Percentiles rank a stretch among this genome's conserved stretches.
Evolutionary conservation across 495 filamentous ascomycete species (phyloP).

Genomic region (Aspergillus campestris): DNA sequence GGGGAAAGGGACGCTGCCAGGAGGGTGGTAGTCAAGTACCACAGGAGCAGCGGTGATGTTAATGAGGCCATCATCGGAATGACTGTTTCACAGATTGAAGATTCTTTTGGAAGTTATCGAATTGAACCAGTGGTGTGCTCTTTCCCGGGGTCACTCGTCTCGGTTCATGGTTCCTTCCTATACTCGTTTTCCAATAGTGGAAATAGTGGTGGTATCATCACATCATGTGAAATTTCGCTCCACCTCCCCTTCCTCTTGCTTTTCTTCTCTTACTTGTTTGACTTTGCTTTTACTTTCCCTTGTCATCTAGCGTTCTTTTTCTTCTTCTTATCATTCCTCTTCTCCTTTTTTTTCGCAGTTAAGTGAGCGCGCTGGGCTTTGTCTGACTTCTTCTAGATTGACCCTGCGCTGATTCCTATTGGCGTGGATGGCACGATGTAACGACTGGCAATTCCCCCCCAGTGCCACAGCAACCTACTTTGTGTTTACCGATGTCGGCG

Average conservation of each 20-base stretch:
- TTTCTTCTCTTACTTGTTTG: neutral
- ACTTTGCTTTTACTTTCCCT: no score
- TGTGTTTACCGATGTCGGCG: conserved; percentile 30
- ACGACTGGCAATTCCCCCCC: conserved; percentile 29
- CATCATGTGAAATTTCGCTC: conserved; percentile 25
- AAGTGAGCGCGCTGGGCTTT: no score
- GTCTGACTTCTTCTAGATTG: conserved; percentile 17
- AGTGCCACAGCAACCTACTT: conserved; percentile 33
- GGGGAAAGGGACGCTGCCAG: conserved; percentile 27
- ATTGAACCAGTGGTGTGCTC: conserved; percentile 24
- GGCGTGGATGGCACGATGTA: conserved; percentile 22
- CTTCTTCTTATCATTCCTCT: no score
- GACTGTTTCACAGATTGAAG: conserved; percentile 33
- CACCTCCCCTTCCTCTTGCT: neutral
- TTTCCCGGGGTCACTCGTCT: conserved; percentile 26
- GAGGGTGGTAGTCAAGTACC: conserved; percentile 28
- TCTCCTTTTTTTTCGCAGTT: no score
- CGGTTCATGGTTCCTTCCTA: conserved; percentile 29
- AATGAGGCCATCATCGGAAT: conserved; percentile 32
- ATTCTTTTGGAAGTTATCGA: conserved; percentile 24
- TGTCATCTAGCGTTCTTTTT: no score
- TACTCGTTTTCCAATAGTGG: conserved; percentile 41
- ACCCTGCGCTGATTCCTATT: conserved; percentile 26
- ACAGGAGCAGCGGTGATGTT: conserved; percentile 28
- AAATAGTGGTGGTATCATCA: conserved; percentile 36